Conservation (phyloP, 179 eudicot genomes). For the Silene noctiflora region DNA sequence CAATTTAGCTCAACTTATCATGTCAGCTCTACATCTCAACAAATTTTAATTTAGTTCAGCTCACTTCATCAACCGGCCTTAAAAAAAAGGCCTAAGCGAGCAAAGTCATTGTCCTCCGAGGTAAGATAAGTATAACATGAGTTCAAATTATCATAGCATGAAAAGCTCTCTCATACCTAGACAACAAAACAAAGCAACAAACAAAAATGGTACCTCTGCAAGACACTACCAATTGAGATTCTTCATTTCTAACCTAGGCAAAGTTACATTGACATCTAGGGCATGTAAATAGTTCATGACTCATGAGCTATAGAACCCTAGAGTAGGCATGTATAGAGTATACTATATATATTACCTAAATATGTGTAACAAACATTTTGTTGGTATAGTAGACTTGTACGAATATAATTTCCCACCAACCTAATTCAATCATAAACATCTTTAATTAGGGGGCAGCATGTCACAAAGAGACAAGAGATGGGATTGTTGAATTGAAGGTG, state of each 20-base stretch:
- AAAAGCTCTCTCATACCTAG: neutral
- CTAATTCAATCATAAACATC: conserved; percentile 17
- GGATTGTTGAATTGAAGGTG: conserved; percentile 28
- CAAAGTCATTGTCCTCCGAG: no score
- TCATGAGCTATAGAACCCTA: neutral
- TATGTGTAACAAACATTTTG: neutral
- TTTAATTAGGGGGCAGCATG: conserved; percentile 13
- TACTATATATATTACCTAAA: neutral
- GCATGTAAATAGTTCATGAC: neutral
- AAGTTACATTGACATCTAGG: neutral
- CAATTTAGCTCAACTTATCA: no score
- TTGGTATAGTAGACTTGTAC: neutral
- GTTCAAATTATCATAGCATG: neutral
- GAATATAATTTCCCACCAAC: conserved; percentile 9
- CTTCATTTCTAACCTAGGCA: conserved; percentile 11
- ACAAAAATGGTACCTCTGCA: conserved; percentile 4
- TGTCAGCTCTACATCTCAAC: no score
- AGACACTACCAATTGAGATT: neutral
- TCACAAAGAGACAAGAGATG: conserved; percentile 30
- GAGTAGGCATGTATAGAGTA: neutral
- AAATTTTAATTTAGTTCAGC: no score
- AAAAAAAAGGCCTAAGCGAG: no score
- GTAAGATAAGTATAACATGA: neutral
- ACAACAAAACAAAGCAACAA: neutral
- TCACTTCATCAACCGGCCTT: no score